Evolutionary conservation across 441 rosid species (phyloP), one percentile per base, ranked within the genome.

Genomic region (Erodium moschatum): DNA sequence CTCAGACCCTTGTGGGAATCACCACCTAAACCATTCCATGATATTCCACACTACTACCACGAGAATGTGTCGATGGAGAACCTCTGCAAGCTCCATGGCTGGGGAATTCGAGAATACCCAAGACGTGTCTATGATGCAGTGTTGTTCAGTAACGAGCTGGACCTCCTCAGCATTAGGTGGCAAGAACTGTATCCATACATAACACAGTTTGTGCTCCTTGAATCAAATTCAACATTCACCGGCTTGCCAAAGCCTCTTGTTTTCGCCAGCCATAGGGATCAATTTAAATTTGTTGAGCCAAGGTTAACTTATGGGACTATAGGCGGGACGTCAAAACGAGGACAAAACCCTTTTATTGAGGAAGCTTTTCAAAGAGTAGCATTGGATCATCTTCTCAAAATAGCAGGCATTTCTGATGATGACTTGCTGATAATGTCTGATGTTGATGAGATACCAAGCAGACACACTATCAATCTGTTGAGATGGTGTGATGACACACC

Each of bases 41-140:
- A 89, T 74, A 89, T 87, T 38, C 92, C 97, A 4, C 97, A 91
- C 69, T 91, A 89, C 73, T 83, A 89, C 75, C 90, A 85, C 1
- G 71, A 75, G 74, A 75, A 75, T 20, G 74, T 75, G 6, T 67
- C 78, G 4, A 67, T 75, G 74, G 71, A 86, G 77, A 80, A 74
- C 46, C 91, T 91, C 29, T 91, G 97, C 84, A 86, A 81, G 74
- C 97, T 91, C 66, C 97, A 91, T 71, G 97, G 96, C 33, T 91
- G 97, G 97, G 81, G 83, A 24, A 78, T 88, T 7, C 84, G 96
- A 6, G 94, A 89, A 18, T 89, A 79, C 56, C 94, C 97, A 1
- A 83, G 97, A 68, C 91, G 94, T 42, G 94, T 91, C 62, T 91
- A 82, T 68, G 97, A 91, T 75, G 77, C 77, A 27, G 67, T 70